Conservation (phyloP, 805 yeast genomes). For the Metschnikowia drakensbergensis region DNA sequence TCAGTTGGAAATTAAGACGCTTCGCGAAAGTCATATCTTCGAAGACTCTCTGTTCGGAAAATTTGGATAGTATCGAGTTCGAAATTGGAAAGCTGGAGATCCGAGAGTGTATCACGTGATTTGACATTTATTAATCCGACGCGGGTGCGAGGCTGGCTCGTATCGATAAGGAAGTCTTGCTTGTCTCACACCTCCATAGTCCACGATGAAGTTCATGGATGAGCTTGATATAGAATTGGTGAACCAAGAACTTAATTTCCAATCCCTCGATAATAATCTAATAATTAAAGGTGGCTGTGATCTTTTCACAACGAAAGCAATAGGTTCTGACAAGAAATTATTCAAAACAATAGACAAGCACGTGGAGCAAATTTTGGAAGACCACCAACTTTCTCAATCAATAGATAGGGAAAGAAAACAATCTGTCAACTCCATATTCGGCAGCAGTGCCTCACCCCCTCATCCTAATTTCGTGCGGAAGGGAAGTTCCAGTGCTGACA, state of each 20-base stretch:
- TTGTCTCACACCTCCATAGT: neutral
- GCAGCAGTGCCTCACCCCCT: conserved; percentile 37
- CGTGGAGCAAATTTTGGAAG: conserved; percentile 51
- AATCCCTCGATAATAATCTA: conserved; percentile 40
- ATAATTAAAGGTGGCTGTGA: conserved; percentile 85
- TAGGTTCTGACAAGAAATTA: conserved; percentile 82
- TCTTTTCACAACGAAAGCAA: conserved; percentile 89
- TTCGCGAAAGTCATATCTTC: conserved; percentile 9
- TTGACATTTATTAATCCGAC: neutral
- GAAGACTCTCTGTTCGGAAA: neutral
- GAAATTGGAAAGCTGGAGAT: neutral
- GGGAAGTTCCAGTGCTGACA: conserved; percentile 22
- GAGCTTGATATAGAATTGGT: conserved; percentile 89
- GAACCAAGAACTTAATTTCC: conserved; percentile 64
- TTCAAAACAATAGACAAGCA: conserved; percentile 85
- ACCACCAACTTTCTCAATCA: conserved; percentile 39
- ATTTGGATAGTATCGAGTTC: neutral
- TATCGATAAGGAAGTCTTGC: conserved; percentile 5
- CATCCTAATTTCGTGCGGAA: conserved; percentile 19
- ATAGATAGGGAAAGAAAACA: conserved; percentile 37
- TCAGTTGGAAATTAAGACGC: conserved; percentile 1
- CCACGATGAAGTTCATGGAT: conserved; percentile 67
- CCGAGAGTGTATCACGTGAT: conserved; percentile 2
- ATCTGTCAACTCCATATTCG: conserved; percentile 34
- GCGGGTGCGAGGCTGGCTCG: conserved; percentile 1